These are phyloP conservation scores for Paxillus ammoniavirescens DNA, from an alignment of 768 basidiomycete species.

Conservation along the genomic window DNA sequence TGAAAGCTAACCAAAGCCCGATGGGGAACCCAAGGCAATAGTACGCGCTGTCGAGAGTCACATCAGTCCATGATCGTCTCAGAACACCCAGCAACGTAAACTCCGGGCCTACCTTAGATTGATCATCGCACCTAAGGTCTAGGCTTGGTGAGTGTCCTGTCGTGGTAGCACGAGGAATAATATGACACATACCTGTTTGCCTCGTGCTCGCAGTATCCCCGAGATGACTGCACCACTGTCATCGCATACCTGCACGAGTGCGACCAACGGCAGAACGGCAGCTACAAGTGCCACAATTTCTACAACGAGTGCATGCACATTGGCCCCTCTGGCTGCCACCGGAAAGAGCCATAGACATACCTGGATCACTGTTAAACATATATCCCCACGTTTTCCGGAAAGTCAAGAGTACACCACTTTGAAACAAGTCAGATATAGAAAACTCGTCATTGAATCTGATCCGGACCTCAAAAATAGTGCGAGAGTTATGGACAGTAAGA, in stretches of 20 bases:
- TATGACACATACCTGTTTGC: constrained; percentile 57
- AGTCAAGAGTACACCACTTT: constrained; percentile 50
- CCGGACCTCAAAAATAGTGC: constrained; percentile 60
- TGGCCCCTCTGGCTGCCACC: background rate
- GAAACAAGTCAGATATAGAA: background rate
- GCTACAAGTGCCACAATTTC: constrained; percentile 42
- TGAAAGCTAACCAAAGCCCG: constrained; percentile 77
- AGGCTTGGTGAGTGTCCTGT: constrained; percentile 1
- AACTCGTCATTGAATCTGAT: background rate
- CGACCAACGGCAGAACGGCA: constrained; percentile 69
- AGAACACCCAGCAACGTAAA: background rate
- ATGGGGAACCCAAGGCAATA: constrained; percentile 82
- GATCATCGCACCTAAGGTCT: constrained; percentile 76
- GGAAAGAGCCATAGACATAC: constrained; percentile 26
- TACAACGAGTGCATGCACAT: constrained; percentile 2
- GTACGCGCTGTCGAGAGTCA: constrained; percentile 51
- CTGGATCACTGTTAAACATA: constrained; percentile 70
- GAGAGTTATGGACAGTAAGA: constrained; percentile 62
- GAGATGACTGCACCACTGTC: constrained; percentile 66
- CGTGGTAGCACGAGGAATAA: too few species aligned
- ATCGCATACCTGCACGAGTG: constrained; percentile 83
- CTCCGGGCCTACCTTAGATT: constrained; percentile 58
- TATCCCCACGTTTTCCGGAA: constrained; percentile 71
- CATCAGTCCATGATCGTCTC: background rate
- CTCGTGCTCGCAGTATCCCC: constrained; percentile 80